phyloP scores from a whole-genome alignment of 2,329 filamentous ascomycete species.

The Huntiella bhutanensis region DNA sequence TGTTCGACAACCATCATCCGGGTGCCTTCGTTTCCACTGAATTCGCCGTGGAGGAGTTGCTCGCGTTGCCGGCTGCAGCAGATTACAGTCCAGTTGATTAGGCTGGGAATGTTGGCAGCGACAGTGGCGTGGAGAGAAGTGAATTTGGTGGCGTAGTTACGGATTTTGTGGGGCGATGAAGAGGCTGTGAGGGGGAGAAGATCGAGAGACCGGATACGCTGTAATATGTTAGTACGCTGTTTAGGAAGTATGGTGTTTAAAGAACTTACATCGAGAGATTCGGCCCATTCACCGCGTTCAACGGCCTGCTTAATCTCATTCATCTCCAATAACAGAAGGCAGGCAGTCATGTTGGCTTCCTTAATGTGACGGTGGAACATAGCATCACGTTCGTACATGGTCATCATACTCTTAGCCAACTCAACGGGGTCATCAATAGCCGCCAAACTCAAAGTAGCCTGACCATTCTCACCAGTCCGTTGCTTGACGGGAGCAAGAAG shows the following conservation, averaged over 20 bases:
- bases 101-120: slow-evolving; percentile 71
- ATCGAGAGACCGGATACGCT: slow-evolving; percentile 56
- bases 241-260: not conserved
- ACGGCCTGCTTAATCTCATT: slow-evolving; percentile 40
- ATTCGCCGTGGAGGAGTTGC: slow-evolving; percentile 49
- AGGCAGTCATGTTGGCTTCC: slow-evolving; percentile 37
- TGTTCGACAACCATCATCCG: slow-evolving; percentile 46
- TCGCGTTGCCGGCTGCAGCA: slow-evolving; percentile 67
- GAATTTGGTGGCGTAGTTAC: slow-evolving; percentile 64
- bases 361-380: slow-evolving; percentile 42
- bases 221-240: slow-evolving; percentile 7
- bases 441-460: slow-evolving; percentile 23
- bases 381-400: slow-evolving; percentile 40
- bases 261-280: slow-evolving; percentile 36
- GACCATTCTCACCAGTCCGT: slow-evolving; percentile 28
- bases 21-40: slow-evolving; percentile 52
- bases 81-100: slow-evolving; percentile 84
- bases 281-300: slow-evolving; percentile 35
- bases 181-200: slow-evolving; percentile 62
- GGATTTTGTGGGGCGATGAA: slow-evolving; percentile 62
- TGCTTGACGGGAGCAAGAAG: slow-evolving; percentile 66
- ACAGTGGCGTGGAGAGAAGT: slow-evolving; percentile 60
- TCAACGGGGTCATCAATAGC: slow-evolving; percentile 42
- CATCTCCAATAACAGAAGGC: slow-evolving; percentile 39
- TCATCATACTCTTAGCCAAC: slow-evolving; percentile 41